Conservation (phyloP, 2,329 filamentous ascomycete genomes). For the Fusarium sp. region DNA sequence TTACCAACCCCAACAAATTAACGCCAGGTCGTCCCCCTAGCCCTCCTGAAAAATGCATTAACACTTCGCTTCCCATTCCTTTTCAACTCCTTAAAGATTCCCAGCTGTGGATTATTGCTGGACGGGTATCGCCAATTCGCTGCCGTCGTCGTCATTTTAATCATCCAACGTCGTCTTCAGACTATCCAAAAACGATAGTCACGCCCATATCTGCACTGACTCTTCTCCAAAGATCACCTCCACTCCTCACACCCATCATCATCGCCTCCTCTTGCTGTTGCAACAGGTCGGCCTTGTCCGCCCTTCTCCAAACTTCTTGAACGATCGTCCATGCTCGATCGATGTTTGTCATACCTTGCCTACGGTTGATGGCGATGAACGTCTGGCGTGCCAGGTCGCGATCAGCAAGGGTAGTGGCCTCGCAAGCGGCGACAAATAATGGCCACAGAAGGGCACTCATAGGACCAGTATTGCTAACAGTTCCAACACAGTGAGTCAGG, state of each 20-base stretch:
- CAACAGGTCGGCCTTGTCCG: slow-evolving; percentile 52
- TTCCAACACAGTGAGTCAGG: slow-evolving; percentile 65
- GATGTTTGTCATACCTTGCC: slow-evolving; percentile 75
- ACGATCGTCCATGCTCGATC: slow-evolving; percentile 69
- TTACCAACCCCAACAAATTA: slow-evolving; percentile 18
- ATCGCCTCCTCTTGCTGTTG: slow-evolving; percentile 42
- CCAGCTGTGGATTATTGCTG: slow-evolving; percentile 33
- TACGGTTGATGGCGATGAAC: slow-evolving; percentile 63
- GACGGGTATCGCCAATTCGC: slow-evolving; percentile 41
- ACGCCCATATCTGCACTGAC: slow-evolving; percentile 69
- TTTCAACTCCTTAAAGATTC: slow-evolving; percentile 39
- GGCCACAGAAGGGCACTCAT: slow-evolving; percentile 74
- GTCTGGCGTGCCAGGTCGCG: slow-evolving; percentile 61
- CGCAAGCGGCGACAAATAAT: slow-evolving; percentile 71
- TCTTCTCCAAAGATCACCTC: slow-evolving; percentile 63
- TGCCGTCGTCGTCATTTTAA: slow-evolving; percentile 17
- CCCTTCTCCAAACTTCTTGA: slow-evolving; percentile 69
- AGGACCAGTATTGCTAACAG: slow-evolving; percentile 66
- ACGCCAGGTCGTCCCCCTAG: slow-evolving; percentile 27
- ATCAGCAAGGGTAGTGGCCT: slow-evolving; percentile 63
- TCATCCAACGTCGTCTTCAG: slow-evolving; percentile 3
- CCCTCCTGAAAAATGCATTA: slow-evolving; percentile 20
- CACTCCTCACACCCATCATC: slow-evolving; percentile 32
- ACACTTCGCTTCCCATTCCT: slow-evolving; percentile 23
- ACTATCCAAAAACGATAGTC: slow-evolving; percentile 66